A percentile compares a stretch with the other conserved stretches of the same genome.
Evolutionary conservation across 1,139 yeast genomes (phyloP).

Genomic region (Suhomyces wounanorum): DNA sequence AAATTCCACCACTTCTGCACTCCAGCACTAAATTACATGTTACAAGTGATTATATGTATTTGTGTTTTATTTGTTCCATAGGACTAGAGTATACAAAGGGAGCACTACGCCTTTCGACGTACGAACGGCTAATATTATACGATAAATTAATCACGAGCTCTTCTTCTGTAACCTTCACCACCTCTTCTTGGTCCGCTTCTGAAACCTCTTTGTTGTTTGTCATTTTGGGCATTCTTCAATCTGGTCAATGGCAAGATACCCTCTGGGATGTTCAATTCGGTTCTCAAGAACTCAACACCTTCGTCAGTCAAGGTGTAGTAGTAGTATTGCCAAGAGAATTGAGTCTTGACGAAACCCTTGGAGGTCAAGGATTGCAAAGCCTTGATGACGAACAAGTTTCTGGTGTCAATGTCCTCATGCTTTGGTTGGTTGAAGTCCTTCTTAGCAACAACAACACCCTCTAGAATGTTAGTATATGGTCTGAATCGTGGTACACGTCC

Average conservation of each 20-base stretch:
- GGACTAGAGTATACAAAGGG: slow-evolving; percentile 12
- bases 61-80: slow-evolving; percentile 10
- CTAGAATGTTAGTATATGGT: slow-evolving; percentile 49
- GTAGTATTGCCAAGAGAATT: slow-evolving; percentile 99
- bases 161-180: slow-evolving; percentile 46
- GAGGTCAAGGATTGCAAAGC: slow-evolving; percentile 99
- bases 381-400: slow-evolving; percentile 97
- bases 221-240: slow-evolving; percentile 92
- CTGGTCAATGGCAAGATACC: slow-evolving; percentile 98
- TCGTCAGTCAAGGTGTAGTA: slow-evolving; percentile 99
- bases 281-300: slow-evolving; percentile 98
- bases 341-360: slow-evolving; percentile 98
- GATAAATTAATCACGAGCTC: slow-evolving; percentile 46
- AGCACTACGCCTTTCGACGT: slow-evolving; percentile 6
- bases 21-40: neutral
- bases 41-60: slow-evolving; percentile 12
- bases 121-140: slow-evolving; percentile 9
- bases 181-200: slow-evolving; percentile 43
- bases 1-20: neutral
- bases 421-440: slow-evolving; percentile 97
- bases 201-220: slow-evolving; percentile 63
- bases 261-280: slow-evolving; percentile 97
- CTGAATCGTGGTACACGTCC: neutral
- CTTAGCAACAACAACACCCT: slow-evolving; percentile 99
- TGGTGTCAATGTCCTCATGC: slow-evolving; percentile 98